Percentiles rank a stretch among this genome's conserved stretches.
These are phyloP conservation scores for Annulohypoxylon stygium DNA, from an alignment of 495 filamentous ascomycete genomes.

Conservation along the genomic window DNA sequence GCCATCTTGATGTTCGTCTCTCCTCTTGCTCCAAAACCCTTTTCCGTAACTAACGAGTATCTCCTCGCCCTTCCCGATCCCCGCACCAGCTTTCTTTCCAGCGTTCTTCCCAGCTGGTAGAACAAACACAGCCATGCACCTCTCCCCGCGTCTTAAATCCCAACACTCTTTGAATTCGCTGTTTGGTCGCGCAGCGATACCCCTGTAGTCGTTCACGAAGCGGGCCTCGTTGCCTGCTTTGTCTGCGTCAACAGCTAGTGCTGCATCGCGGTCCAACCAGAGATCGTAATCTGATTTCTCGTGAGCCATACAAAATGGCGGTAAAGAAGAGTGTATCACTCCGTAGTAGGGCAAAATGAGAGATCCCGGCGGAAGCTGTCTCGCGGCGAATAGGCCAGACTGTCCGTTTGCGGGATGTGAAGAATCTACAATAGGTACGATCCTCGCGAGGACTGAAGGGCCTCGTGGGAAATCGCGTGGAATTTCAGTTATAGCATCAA, in stretches of 20 bases:
- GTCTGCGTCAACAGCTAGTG: constrained; percentile 73
- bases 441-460: constrained; percentile 64
- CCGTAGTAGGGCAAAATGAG: constrained; percentile 78
- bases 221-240: constrained; percentile 75
- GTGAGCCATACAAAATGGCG: constrained; percentile 52
- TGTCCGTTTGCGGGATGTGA: constrained; percentile 74
- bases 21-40: constrained; percentile 69
- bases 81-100: constrained; percentile 58
- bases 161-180: constrained; percentile 72
- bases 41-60: constrained; percentile 76
- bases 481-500: constrained; percentile 48
- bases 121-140: constrained; percentile 73
- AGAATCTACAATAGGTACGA: constrained; percentile 65
- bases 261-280: constrained; percentile 68
- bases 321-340: constrained; percentile 64
- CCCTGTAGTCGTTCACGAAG: constrained; percentile 81
- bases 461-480: constrained; percentile 54
- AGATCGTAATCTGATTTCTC: constrained; percentile 75
- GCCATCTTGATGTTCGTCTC: constrained; percentile 53
- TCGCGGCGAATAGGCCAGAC: constrained; percentile 73
- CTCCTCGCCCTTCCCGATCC: constrained; percentile 70
- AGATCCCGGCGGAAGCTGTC: constrained; percentile 65
- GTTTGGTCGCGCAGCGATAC: constrained; percentile 67
- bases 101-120: constrained; percentile 67
- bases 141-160: constrained; percentile 61